These are phyloP conservation scores for Floccularia luteovirens DNA, from an alignment of 768 basidiomycete species.

Conservation along the genomic window DNA sequence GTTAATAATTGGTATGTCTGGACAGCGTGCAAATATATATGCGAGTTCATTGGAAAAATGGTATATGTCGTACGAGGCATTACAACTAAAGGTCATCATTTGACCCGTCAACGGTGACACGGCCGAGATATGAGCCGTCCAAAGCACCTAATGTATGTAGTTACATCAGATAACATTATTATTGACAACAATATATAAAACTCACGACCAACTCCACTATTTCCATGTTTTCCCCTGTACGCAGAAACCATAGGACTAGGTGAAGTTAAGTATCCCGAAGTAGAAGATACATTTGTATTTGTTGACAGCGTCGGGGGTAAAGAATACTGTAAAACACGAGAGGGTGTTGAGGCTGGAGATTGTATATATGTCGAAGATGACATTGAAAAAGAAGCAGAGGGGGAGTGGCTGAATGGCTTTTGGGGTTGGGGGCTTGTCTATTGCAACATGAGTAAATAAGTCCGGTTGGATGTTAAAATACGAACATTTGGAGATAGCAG, in stretches of 20 bases:
- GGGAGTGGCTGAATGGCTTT: conserved; percentile 33
- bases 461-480: conserved; percentile 2
- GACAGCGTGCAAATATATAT: too few species aligned
- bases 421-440: conserved; percentile 35
- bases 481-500: conserved; percentile 33
- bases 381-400: conserved; percentile 22
- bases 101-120: conserved; percentile 10
- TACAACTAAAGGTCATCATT: too few species aligned
- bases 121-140: conserved; percentile 30
- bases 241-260: conserved; percentile 36
- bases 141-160: conserved; percentile 22
- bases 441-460: background rate
- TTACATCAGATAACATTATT: background rate
- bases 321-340: conserved; percentile 27
- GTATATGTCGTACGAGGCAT: too few species aligned
- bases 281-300: conserved; percentile 23
- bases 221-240: conserved; percentile 31
- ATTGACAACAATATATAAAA: conserved; percentile 1
- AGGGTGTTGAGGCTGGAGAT: conserved; percentile 34
- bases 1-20: too few species aligned
- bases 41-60: too few species aligned
- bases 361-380: conserved; percentile 21
- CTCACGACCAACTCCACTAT: conserved; percentile 29
- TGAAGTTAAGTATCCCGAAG: conserved; percentile 21
- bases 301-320: conserved; percentile 18